phyloP scores from a whole-genome alignment of 257 asterid species.

The Fraxinus excelsior region DNA sequence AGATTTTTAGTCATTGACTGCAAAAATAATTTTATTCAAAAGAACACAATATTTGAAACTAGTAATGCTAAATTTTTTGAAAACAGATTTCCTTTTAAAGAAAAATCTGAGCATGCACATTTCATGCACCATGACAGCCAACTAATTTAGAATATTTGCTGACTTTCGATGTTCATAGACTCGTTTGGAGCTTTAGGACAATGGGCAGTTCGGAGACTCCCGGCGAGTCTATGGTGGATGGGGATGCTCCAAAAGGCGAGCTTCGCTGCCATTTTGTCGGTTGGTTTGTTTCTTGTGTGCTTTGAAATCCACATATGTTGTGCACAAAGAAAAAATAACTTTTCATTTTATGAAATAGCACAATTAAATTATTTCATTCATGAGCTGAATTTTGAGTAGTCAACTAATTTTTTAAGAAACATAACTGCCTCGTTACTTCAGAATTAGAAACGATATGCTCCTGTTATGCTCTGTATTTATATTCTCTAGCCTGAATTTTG shows the following conservation, averaged over 20 bases:
- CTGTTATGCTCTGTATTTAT: background rate
- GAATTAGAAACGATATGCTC: background rate
- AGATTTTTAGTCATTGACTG: too few species aligned
- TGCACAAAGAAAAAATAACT: background rate
- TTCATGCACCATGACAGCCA: conserved; percentile 34
- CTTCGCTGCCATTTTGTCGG: conserved; percentile 99
- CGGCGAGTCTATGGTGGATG: conserved; percentile 87
- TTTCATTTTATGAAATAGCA: background rate
- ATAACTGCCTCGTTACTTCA: background rate
- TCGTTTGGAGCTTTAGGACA: conserved; percentile 83
- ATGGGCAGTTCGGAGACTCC: conserved; percentile 70
- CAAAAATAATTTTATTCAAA: too few species aligned
- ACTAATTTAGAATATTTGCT: conserved; percentile 81
- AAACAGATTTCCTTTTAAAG: too few species aligned
- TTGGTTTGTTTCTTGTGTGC: conserved; percentile 27
- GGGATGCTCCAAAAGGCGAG: conserved; percentile 64
- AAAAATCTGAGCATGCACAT: too few species aligned
- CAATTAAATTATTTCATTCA: background rate
- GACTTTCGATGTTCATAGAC: conserved; percentile 73
- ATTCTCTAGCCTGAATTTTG: background rate
- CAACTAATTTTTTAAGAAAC: background rate
- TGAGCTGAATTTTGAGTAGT: background rate
- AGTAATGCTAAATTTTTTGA: too few species aligned
- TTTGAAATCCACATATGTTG: background rate
- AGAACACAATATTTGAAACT: too few species aligned